Percentiles rank a stretch among this genome's conserved stretches.
These are phyloP conservation scores for Rhazya stricta DNA, from an alignment of 257 asterid genomes.

Conservation along the genomic window DNA sequence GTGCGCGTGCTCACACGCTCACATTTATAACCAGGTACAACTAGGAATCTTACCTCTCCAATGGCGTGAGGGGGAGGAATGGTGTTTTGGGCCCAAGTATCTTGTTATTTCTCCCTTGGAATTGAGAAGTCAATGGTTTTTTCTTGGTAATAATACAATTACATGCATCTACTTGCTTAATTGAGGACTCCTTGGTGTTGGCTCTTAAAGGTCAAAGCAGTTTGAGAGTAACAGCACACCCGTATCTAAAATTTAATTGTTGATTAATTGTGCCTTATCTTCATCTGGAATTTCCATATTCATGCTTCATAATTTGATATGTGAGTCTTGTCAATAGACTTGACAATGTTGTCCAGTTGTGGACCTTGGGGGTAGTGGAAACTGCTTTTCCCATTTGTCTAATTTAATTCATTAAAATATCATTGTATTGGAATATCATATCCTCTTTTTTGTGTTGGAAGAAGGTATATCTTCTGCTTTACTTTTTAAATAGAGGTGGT, in stretches of 20 bases:
- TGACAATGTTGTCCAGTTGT: not conserved
- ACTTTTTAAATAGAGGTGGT: not conserved
- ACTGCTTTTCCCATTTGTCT: not conserved
- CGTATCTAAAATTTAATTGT: not conserved
- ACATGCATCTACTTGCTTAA: not conserved
- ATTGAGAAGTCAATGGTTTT: not conserved
- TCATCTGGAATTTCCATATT: not conserved
- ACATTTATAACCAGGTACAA: not conserved
- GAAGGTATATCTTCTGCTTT: constrained; percentile 12
- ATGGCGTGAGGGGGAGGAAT: no score
- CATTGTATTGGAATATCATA: not conserved
- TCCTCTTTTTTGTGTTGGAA: constrained; percentile 1
- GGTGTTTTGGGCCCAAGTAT: not conserved
- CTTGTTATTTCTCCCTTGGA: not conserved
- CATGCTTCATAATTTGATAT: not conserved
- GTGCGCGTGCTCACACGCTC: no score
- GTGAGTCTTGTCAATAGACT: not conserved
- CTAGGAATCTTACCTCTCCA: no score
- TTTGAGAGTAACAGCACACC: not conserved
- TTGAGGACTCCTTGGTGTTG: not conserved
- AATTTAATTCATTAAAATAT: not conserved
- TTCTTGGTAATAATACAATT: not conserved
- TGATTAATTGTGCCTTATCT: not conserved
- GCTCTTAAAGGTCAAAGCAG: not conserved
- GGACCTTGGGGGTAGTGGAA: constrained; percentile 6